A percentile compares a stretch with the other conserved stretches of the same genome.
These are phyloP conservation scores for Wallacemonas sp. DNA, from an alignment of 208 protist genomes.

Conservation along the genomic window DNA sequence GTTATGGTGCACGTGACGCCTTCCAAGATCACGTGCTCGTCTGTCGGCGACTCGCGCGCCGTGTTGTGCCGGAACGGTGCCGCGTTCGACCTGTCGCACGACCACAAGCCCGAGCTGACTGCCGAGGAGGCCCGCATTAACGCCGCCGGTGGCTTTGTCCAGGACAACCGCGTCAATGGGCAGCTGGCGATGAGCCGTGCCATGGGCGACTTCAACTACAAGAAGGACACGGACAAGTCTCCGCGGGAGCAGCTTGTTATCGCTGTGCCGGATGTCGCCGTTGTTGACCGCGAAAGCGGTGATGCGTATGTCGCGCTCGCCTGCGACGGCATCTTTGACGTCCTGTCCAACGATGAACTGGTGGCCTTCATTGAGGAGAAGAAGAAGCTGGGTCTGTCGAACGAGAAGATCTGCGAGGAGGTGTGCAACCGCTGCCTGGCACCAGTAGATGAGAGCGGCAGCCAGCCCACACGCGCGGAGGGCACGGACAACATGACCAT, in stretches of 20 bases:
- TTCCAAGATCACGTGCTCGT: slow-evolving; percentile 80
- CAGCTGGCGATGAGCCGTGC: slow-evolving; percentile 93
- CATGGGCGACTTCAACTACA: slow-evolving; percentile 94
- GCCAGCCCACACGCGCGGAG: slow-evolving; percentile 30
- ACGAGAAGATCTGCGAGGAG: slow-evolving; percentile 62
- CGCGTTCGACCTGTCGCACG: slow-evolving; percentile 78
- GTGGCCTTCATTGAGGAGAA: slow-evolving; percentile 46
- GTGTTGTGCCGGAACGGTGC: slow-evolving; percentile 79
- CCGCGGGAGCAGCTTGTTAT: slow-evolving; percentile 76
- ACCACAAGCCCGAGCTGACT: slow-evolving; percentile 90
- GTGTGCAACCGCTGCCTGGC: slow-evolving; percentile 74
- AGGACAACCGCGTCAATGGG: slow-evolving; percentile 93
- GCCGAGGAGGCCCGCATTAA: slow-evolving; percentile 80
- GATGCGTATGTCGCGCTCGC: slow-evolving; percentile 78
- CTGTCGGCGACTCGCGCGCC: slow-evolving; percentile 91
- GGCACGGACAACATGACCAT: slow-evolving; percentile 92
- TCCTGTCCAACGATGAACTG: slow-evolving; percentile 81
- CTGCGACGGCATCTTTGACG: slow-evolving; percentile 92
- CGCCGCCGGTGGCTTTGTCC: slow-evolving; percentile 82
- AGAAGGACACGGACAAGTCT: slow-evolving; percentile 43
- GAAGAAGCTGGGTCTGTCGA: slow-evolving; percentile 31
- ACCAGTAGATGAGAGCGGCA: slow-evolving; percentile 24
- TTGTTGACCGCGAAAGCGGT: slow-evolving; percentile 27
- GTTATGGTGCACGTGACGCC: slow-evolving; percentile 68
- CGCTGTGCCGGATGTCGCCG: slow-evolving; percentile 62